Conservation (phyloP, 2,329 filamentous ascomycete genomes). For the Cytospora paraplurivora region DNA sequence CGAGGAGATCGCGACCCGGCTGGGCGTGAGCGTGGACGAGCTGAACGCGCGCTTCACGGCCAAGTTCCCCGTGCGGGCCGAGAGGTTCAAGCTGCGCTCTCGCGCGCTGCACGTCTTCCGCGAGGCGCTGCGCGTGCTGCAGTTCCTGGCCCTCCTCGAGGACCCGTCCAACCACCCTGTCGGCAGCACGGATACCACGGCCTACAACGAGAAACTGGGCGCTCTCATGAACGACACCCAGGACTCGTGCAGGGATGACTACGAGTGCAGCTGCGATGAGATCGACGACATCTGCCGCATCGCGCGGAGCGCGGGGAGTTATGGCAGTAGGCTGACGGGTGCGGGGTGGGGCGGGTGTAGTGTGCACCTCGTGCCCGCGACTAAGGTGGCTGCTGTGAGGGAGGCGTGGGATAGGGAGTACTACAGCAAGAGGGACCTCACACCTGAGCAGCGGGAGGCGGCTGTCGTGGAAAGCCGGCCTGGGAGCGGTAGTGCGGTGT, state of each 20-base stretch:
- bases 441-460: conserved; percentile 70
- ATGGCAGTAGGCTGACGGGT: conserved; percentile 84
- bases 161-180: conserved; percentile 43
- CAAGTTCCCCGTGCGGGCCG: conserved; percentile 85
- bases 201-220: conserved; percentile 71
- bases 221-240: conserved; percentile 88
- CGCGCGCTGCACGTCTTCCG: conserved; percentile 88
- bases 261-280: conserved; percentile 90
- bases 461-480: conserved; percentile 91
- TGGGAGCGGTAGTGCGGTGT: conserved; percentile 69
- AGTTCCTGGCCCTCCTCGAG: conserved; percentile 79
- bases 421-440: conserved; percentile 68
- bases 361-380: conserved; percentile 85
- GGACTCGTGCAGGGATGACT: conserved; percentile 80
- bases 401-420: conserved; percentile 79
- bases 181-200: conserved; percentile 53
- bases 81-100: conserved; percentile 83
- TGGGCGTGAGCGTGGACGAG: conserved; percentile 69
- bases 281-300: conserved; percentile 87
- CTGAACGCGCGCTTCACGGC: conserved; percentile 80
- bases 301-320: conserved; percentile 75
- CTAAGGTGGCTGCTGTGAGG: conserved; percentile 78
- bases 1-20: conserved; percentile 75
- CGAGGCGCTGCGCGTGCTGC: conserved; percentile 82
- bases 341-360: conserved; percentile 97